These are phyloP conservation scores for Debaryomyces castellii DNA, from an alignment of 805 yeast genomes.

Conservation along the genomic window DNA sequence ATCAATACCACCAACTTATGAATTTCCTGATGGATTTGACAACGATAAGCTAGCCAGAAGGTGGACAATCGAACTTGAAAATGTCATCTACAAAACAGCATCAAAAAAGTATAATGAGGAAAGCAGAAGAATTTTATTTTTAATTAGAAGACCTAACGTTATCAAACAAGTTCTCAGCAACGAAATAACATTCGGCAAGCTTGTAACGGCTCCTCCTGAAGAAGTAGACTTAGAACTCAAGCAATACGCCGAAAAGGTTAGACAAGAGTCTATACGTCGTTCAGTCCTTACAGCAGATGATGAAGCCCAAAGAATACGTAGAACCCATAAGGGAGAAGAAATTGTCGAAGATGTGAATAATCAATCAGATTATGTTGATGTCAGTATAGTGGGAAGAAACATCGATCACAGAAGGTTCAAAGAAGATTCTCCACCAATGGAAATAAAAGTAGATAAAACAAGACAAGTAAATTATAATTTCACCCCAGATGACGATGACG, in stretches of 20 bases:
- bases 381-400: constrained; percentile 26
- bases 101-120: constrained; percentile 58
- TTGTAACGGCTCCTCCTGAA: constrained; percentile 66
- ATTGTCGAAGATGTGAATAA: constrained; percentile 50
- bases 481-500: constrained; percentile 24
- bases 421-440: constrained; percentile 12
- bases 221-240: constrained; percentile 80
- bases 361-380: constrained; percentile 26
- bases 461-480: constrained; percentile 17
- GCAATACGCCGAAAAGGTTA: constrained; percentile 67
- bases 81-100: constrained; percentile 40
- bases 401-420: constrained; percentile 39
- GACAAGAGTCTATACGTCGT: constrained; percentile 65
- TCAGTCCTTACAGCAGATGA: constrained; percentile 62
- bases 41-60: constrained; percentile 34
- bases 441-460: constrained; percentile 8
- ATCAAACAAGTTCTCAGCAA: constrained; percentile 58
- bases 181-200: constrained; percentile 51
- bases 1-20: constrained; percentile 36
- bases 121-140: constrained; percentile 64
- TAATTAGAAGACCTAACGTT: constrained; percentile 58
- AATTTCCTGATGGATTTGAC: constrained; percentile 16
- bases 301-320: constrained; percentile 60
- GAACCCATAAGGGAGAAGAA: constrained; percentile 89
- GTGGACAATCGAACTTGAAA: constrained; percentile 55